Evolutionary conservation across 306 rosid species (phyloP).

Genomic region (Acacia acuminata): DNA sequence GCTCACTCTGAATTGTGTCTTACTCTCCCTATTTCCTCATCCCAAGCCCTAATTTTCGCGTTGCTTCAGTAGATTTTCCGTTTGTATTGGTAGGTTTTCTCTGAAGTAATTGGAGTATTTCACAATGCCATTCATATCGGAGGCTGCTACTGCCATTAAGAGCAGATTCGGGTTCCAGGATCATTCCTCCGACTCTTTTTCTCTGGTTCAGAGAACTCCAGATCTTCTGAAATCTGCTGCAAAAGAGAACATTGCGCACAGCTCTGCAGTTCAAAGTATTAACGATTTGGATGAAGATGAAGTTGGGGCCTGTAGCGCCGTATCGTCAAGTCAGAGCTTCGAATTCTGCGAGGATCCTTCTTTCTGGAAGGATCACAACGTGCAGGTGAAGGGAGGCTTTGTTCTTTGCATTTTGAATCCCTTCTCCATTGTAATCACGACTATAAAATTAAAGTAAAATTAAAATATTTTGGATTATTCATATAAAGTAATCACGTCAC

Average conservation of each 20-base stretch:
- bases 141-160: conserved; percentile 84
- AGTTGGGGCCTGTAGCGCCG: conserved; percentile 35
- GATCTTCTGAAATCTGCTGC: conserved; percentile 61
- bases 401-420: neutral
- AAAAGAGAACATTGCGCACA: conserved; percentile 43
- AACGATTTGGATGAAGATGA: conserved; percentile 47
- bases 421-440: neutral
- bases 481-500: neutral
- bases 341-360: conserved; percentile 86
- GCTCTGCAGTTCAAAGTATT: conserved; percentile 58
- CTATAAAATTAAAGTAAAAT: neutral
- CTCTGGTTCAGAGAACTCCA: conserved; percentile 63
- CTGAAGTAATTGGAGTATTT: neutral
- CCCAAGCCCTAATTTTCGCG: neutral
- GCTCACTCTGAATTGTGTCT: neutral
- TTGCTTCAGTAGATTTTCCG: neutral
- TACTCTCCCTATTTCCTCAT: neutral
- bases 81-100: neutral
- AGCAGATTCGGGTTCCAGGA: conserved; percentile 83
- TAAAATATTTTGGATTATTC: neutral
- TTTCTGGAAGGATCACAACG: conserved; percentile 97
- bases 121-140: conserved; percentile 75
- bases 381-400: conserved; percentile 58
- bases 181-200: conserved; percentile 51
- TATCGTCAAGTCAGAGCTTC: conserved; percentile 59